These are phyloP conservation scores for Epichloe sibirici DNA, from an alignment of 2,329 filamentous ascomycete genomes.

Conservation along the genomic window DNA sequence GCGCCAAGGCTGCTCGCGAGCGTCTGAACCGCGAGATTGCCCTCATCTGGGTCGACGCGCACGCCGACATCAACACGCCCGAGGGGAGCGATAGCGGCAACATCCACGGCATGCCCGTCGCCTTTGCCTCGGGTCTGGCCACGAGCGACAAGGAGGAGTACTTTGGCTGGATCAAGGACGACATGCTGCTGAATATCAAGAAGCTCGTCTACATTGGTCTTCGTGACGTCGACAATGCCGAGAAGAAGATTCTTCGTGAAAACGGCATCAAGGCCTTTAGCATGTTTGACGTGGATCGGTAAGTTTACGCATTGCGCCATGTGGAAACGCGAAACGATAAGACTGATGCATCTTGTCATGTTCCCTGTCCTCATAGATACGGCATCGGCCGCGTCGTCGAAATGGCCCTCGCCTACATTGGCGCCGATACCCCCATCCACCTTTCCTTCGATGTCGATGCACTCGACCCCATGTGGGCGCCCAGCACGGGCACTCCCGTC, in stretches of 20 bases:
- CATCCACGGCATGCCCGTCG: conserved; percentile 95
- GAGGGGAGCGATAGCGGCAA: conserved; percentile 85
- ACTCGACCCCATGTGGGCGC: conserved; percentile 90
- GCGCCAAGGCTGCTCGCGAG: conserved; percentile 76
- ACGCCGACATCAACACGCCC: conserved; percentile 94
- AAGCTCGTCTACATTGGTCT: conserved; percentile 97
- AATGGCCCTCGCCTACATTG: conserved; percentile 95
- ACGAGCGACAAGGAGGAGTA: conserved; percentile 62
- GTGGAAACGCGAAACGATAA: not conserved
- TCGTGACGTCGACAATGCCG: conserved; percentile 80
- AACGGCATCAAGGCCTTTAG: conserved; percentile 90
- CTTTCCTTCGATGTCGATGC: conserved; percentile 96
- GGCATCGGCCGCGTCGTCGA: conserved; percentile 95
- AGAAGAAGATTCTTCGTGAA: conserved; percentile 85
- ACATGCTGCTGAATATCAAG: conserved; percentile 55
- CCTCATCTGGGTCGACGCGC: conserved; percentile 97
- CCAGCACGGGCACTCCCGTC: conserved; percentile 89
- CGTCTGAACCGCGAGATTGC: conserved; percentile 72
- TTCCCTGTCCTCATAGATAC: conserved; percentile 38
- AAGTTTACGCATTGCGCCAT: conserved; percentile 16
- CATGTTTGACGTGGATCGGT: conserved; percentile 97
- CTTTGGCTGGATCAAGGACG: conserved; percentile 80
- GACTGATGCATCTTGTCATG: conserved; percentile 6
- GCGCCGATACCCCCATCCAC: conserved; percentile 88
- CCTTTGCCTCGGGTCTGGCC: conserved; percentile 79